Conservation (phyloP, 257 asterid genomes). For the Solanum bulbocastanum region DNA sequence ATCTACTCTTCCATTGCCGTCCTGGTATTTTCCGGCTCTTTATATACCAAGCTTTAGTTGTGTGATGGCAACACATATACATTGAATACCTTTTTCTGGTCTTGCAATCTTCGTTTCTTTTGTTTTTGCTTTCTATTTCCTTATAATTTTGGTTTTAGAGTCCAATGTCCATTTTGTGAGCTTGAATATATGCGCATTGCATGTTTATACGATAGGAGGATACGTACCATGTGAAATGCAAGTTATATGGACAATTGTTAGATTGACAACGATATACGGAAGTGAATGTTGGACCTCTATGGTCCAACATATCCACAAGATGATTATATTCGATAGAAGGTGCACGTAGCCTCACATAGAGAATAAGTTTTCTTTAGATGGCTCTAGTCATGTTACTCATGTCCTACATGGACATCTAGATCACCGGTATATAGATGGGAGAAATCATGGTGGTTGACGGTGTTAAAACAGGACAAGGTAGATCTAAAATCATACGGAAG, state of each 20-base stretch:
- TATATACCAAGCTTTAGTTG: conserved; percentile 29
- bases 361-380: neutral
- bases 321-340: neutral
- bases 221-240: neutral
- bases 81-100: neutral
- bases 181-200: neutral
- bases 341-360: neutral
- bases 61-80: neutral
- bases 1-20: conserved; percentile 84
- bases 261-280: neutral
- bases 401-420: neutral
- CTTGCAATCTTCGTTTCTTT: neutral
- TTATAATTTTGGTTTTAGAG: neutral
- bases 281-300: neutral
- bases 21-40: conserved; percentile 89
- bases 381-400: neutral
- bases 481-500: neutral
- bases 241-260: neutral
- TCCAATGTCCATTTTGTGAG: neutral
- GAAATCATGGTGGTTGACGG: neutral
- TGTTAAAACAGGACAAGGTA: neutral
- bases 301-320: neutral
- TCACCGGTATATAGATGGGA: neutral
- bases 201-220: neutral
- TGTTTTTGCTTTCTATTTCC: neutral